Percentiles rank a stretch among this genome's conserved stretches.
phyloP scores from a whole-genome alignment of 768 basidiomycete species.

The Podaxis sp. region DNA sequence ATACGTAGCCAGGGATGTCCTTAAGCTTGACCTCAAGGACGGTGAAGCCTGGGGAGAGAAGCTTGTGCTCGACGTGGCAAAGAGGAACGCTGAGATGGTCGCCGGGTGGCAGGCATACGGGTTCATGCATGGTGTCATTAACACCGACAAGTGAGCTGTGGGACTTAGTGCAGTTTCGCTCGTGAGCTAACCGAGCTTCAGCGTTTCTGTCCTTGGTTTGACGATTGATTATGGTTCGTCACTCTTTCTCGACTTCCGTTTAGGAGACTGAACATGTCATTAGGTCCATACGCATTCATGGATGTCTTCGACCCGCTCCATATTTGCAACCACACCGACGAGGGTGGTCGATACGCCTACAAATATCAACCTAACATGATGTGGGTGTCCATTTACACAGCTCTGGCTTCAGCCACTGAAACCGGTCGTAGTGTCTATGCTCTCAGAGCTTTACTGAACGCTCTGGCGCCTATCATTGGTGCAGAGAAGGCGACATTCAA shows the following conservation, averaged over 20 bases:
- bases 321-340: slow-evolving; percentile 90
- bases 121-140: slow-evolving; percentile 96
- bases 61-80: slow-evolving; percentile 73
- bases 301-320: slow-evolving; percentile 83
- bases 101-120: slow-evolving; percentile 95
- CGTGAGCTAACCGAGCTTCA: slow-evolving; percentile 21
- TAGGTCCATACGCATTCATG: slow-evolving; percentile 93
- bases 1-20: slow-evolving; percentile 64
- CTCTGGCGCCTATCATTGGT: slow-evolving; percentile 83
- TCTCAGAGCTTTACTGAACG: slow-evolving; percentile 66
- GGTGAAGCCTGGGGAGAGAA: slow-evolving; percentile 65
- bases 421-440: slow-evolving; percentile 58
- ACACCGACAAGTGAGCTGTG: slow-evolving; percentile 80
- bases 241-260: background rate
- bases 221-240: slow-evolving; percentile 70
- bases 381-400: slow-evolving; percentile 31
- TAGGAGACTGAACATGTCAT: background rate
- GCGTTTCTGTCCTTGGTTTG: slow-evolving; percentile 68
- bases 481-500: slow-evolving; percentile 55
- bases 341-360: slow-evolving; percentile 74
- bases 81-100: slow-evolving; percentile 87
- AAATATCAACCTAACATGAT: slow-evolving; percentile 77
- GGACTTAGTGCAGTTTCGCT: background rate
- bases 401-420: background rate
- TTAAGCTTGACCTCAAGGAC: slow-evolving; percentile 42